phyloP scores from a whole-genome alignment of 139 green algal species.

The Chlorella sp. region DNA sequence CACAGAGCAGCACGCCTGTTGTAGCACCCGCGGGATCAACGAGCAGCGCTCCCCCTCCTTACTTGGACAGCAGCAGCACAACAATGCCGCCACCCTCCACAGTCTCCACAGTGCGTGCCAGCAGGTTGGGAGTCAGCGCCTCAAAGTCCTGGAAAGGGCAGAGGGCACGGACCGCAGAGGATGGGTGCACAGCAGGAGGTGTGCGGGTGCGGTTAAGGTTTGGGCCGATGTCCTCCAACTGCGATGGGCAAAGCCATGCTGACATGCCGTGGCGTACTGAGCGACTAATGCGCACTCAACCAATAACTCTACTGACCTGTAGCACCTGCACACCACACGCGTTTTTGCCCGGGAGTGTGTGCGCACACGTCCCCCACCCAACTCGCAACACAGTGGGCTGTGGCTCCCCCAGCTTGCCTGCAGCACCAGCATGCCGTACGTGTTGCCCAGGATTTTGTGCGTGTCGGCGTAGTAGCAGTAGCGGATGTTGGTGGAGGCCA shows the following conservation, averaged over 20 bases:
- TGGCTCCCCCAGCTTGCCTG: constrained; percentile 61
- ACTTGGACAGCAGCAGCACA: constrained; percentile 86
- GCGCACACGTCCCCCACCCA: too few species aligned
- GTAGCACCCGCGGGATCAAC: too few species aligned
- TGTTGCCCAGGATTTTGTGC: constrained; percentile 97
- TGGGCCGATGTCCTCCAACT: not conserved
- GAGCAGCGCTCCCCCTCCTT: too few species aligned
- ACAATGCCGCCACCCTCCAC: constrained; percentile 97
- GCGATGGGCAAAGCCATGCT: not conserved
- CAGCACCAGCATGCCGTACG: constrained; percentile 98
- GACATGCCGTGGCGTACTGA: not conserved
- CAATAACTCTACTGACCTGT: not conserved
- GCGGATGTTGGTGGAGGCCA: constrained; percentile 93
- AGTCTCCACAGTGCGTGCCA: constrained; percentile 97
- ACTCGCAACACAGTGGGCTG: not conserved
- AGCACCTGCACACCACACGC: not conserved
- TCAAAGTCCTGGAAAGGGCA: constrained; percentile 96
- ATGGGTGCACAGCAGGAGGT: not conserved
- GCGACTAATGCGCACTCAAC: not conserved
- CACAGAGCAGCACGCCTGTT: too few species aligned
- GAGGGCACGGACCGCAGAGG: too few species aligned
- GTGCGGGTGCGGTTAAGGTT: not conserved
- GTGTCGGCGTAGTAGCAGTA: constrained; percentile 99
- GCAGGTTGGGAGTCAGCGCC: constrained; percentile 96
- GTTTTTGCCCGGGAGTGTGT: not conserved